Base-by-base conservation (phyloP, 345 rosid genomes). In the Brassica rapa region DNA sequence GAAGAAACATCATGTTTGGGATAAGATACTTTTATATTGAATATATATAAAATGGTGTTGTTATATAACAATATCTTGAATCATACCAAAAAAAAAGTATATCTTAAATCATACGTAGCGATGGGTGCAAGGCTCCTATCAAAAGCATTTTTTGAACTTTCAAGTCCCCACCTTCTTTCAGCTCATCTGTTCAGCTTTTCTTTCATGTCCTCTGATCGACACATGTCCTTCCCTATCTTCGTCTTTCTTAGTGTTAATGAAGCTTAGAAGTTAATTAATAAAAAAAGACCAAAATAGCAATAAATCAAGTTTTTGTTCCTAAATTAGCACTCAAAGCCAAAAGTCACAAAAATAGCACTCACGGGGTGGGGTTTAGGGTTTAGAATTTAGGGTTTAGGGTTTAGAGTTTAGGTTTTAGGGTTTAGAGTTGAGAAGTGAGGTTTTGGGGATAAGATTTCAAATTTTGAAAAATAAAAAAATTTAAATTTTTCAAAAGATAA, bases 41-140 rank as follows among this genome's bases (percentile, higher is more conserved):
- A 33, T 14, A 49, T 37, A 33, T 14, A 49, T 37, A 69, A 19
- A 55, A 2, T 21, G 35, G 21, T 55, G 10, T 35, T 16, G 29
- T 19, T 35, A n/a, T 7, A 71, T 12, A 21, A 57, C 7, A 25
- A 35, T 49, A 59, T 62, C 41, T 79, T 64, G 79, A 70, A 63
- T 63, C 35, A 88, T 87, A 85, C 92, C 3, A 27, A 27, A 27
- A 27, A 3, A 27, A 19, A 1, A 19, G 21, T 27, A 27, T 49
- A 59, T 62, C 41, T 79, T 64, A 74, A 70, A 63, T 63, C 35
- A 88, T 87, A 85, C 92, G 88, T 87, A 83, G 86, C 84, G 88
- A 91, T 76, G 78, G 95, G 91, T 90, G 92, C 89, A 91, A 86
- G 92, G 90, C 74, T 83, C 69, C 88, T 21, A 69, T 91, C 93